Percentiles rank a stretch among this genome's conserved stretches.
Evolutionary conservation across 306 rosid species (phyloP).

Genomic region (Trifolium repens): DNA sequence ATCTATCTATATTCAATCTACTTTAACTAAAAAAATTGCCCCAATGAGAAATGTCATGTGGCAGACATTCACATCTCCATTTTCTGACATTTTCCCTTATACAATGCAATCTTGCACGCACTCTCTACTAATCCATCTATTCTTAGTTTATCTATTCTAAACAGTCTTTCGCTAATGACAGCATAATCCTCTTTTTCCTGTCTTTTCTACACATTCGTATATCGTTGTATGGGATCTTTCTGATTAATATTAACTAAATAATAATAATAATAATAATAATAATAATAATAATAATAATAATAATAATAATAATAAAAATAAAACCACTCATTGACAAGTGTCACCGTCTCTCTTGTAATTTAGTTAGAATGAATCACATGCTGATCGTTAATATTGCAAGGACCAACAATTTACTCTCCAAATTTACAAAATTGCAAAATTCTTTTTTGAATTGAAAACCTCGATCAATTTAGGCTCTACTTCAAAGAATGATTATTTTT

Average conservation of each 20-base stretch:
- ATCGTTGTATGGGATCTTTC: neutral
- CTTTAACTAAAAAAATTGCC: neutral
- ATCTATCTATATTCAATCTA: neutral
- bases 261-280: too few relatives aligned
- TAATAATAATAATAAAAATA: neutral
- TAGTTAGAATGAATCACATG: neutral
- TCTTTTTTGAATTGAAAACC: neutral
- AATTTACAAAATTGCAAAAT: neutral
- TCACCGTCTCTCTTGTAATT: neutral
- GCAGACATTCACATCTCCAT: neutral
- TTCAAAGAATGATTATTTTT: neutral
- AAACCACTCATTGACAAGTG: neutral
- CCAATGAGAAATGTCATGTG: neutral
- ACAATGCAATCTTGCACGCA: neutral
- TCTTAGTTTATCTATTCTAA: neutral
- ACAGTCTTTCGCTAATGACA: neutral
- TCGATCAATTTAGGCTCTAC: neutral
- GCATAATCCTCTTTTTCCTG: neutral
- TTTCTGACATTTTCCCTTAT: neutral
- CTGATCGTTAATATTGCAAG: neutral
- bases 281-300: neutral
- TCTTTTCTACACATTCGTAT: neutral
- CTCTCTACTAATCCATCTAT: neutral
- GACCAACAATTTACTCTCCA: neutral
- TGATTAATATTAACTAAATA: neutral